Percentiles rank a stretch among this genome's conserved stretches.
Conservation (phyloP, 164 flowering plant species). For the Liriodendron chinense region DNA sequence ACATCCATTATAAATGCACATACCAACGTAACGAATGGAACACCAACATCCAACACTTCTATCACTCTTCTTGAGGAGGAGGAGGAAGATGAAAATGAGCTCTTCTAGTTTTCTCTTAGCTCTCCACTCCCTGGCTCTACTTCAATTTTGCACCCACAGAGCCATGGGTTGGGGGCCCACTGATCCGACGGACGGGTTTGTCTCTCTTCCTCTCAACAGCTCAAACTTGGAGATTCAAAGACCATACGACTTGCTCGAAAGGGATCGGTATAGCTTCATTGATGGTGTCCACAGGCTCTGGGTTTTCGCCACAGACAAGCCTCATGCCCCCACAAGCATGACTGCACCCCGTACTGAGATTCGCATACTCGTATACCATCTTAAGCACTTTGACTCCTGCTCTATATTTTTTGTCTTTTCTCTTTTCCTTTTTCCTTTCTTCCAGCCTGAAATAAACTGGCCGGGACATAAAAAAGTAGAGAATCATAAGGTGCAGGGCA, state of each 20-base stretch:
- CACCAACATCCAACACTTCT: too few species aligned
- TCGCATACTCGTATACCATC: conserved; percentile 11
- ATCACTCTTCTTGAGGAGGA: too few species aligned
- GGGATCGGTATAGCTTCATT: conserved; percentile 14
- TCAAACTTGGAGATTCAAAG: conserved; percentile 18
- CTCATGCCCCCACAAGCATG: conserved; percentile 17
- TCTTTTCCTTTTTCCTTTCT: too few species aligned
- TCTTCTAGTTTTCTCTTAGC: background rate
- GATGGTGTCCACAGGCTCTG: conserved; percentile 37
- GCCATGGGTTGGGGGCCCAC: background rate
- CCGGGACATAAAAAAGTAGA: too few species aligned
- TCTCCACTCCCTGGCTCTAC: background rate
- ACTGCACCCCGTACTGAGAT: conserved; percentile 34
- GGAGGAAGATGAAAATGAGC: background rate
- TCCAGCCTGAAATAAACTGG: too few species aligned
- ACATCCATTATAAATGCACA: too few species aligned
- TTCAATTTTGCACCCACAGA: background rate
- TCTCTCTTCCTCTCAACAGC: conserved; percentile 4
- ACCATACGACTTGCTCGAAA: conserved; percentile 18
- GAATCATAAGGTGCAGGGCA: too few species aligned
- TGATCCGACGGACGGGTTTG: conserved; percentile 4
- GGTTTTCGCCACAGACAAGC: conserved; percentile 33
- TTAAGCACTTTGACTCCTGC: too few species aligned
- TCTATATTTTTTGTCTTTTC: too few species aligned
- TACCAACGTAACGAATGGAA: too few species aligned